phyloP scores from a whole-genome alignment of 2,329 filamentous ascomycete species.

The Penicillium freii region DNA sequence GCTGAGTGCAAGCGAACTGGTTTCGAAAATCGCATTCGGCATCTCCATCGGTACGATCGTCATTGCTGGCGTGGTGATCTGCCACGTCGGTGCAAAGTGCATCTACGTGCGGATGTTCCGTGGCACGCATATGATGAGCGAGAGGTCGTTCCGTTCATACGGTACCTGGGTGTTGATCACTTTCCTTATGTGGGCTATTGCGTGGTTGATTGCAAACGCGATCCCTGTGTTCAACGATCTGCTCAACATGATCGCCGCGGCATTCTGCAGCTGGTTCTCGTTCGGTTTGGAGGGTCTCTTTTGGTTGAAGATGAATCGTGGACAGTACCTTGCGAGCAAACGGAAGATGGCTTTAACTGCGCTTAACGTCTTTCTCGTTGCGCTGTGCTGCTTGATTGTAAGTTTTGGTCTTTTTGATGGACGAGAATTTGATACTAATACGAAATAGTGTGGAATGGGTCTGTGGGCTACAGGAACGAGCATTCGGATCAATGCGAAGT shows the following conservation, averaged over 20 bases:
- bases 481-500: not conserved
- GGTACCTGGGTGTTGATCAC: constrained; percentile 60
- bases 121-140: constrained; percentile 54
- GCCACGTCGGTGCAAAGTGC: constrained; percentile 64
- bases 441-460: constrained; percentile 24
- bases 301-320: constrained; percentile 37
- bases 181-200: constrained; percentile 55
- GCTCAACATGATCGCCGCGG: constrained; percentile 55
- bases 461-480: constrained; percentile 24
- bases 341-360: not conserved
- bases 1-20: constrained; percentile 54
- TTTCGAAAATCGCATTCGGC: constrained; percentile 65
- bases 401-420: not conserved
- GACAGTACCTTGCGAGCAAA: constrained; percentile 22
- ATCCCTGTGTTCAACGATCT: constrained; percentile 68
- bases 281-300: constrained; percentile 23
- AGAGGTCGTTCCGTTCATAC: constrained; percentile 50
- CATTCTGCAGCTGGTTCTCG: constrained; percentile 6
- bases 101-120: constrained; percentile 63
- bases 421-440: not conserved
- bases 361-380: constrained; percentile 1
- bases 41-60: constrained; percentile 68
- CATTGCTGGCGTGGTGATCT: constrained; percentile 68
- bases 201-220: constrained; percentile 66
- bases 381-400: not conserved